These are phyloP conservation scores for Trypanosoma conorhini DNA, from an alignment of 208 protist genomes.

Conservation along the genomic window DNA sequence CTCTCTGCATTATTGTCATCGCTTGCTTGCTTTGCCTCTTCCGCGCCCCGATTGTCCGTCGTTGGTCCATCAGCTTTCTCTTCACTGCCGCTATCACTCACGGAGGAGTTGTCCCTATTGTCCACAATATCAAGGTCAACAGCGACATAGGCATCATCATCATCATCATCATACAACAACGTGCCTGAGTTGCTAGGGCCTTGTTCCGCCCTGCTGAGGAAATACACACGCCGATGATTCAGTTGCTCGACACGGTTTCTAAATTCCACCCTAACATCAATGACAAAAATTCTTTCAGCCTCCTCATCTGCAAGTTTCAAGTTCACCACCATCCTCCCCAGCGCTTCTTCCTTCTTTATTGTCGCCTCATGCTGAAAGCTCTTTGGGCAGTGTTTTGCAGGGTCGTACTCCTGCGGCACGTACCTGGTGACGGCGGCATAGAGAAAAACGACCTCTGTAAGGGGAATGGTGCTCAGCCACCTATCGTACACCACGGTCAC, in stretches of 20 bases:
- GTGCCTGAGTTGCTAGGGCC: neutral
- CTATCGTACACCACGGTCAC: constrained; percentile 20
- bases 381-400: neutral
- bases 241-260: neutral
- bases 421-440: neutral
- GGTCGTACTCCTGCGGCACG: neutral
- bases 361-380: neutral
- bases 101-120: too few species aligned
- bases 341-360: neutral
- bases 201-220: neutral
- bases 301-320: constrained; percentile 1
- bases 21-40: neutral
- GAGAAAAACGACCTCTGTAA: neutral
- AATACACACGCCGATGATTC: constrained; percentile 3
- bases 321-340: neutral
- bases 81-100: neutral
- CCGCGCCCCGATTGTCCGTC: neutral
- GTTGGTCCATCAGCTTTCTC: neutral
- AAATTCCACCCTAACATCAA: constrained; percentile 25
- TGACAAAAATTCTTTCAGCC: constrained; percentile 16
- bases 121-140: too few species aligned
- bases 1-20: neutral
- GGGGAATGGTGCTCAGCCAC: neutral
- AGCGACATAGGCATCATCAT: neutral
- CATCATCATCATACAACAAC: neutral